These are phyloP conservation scores for Myriangium duriaei DNA, from an alignment of 2,329 filamentous ascomycete species.

Conservation along the genomic window DNA sequence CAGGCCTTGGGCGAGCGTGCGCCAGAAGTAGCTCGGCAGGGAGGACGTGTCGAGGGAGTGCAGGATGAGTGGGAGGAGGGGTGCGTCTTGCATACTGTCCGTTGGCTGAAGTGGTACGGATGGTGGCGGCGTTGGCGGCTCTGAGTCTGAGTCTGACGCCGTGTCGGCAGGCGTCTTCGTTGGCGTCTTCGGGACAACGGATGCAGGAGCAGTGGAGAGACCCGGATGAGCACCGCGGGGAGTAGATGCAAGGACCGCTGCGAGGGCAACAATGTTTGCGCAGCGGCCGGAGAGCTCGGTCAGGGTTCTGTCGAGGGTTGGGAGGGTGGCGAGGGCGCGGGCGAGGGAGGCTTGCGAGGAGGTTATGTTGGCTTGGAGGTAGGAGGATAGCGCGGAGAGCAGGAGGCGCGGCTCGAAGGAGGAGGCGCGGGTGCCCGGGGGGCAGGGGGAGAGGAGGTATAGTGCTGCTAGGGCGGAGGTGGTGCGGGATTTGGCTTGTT, in stretches of 20 bases:
- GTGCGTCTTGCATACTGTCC: constrained; percentile 47
- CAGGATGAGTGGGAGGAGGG: constrained; percentile 43
- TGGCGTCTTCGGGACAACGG: neutral
- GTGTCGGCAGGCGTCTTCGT: constrained; percentile 22
- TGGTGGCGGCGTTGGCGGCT: constrained; percentile 14
- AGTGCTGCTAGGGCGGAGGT: constrained; percentile 64
- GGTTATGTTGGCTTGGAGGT: constrained; percentile 69
- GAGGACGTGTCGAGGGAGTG: constrained; percentile 75
- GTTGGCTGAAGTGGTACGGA: constrained; percentile 14
- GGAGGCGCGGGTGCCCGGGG: constrained; percentile 30
- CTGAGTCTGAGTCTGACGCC: constrained; percentile 22
- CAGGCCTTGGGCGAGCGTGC: constrained; percentile 68
- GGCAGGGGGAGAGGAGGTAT: constrained; percentile 65
- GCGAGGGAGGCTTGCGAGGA: constrained; percentile 64
- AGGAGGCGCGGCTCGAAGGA: constrained; percentile 57
- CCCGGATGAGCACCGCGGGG: constrained; percentile 59
- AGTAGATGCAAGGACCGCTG: constrained; percentile 58
- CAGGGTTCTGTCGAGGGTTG: constrained; percentile 69
- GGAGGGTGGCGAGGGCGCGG: constrained; percentile 65
- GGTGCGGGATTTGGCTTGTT: constrained; percentile 63
- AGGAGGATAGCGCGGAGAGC: constrained; percentile 64
- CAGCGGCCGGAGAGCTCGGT: constrained; percentile 72
- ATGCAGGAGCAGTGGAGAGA: constrained; percentile 24
- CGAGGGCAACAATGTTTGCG: constrained; percentile 82
- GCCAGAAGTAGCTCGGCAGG: constrained; percentile 85